Evolutionary conservation across 1,139 yeast species (phyloP).

Genomic region (Hanseniaspora sp.): DNA sequence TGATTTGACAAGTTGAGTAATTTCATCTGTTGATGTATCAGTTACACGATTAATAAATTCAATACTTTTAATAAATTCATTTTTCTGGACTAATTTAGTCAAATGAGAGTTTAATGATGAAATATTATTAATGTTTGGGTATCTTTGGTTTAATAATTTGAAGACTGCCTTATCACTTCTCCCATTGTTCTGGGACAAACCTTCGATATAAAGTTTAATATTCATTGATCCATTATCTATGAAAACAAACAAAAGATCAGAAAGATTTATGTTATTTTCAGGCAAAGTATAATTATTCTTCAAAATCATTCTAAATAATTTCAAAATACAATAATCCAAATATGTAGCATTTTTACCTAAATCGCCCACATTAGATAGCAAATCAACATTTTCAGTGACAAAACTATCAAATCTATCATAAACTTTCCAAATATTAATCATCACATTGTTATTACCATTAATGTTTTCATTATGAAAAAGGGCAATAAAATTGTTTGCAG

Average conservation of each 20-base stretch:
- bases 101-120: background rate
- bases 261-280: background rate
- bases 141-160: constrained; percentile 9
- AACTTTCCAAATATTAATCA: constrained; percentile 11
- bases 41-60: constrained; percentile 12
- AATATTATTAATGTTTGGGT: background rate
- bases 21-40: constrained; percentile 4
- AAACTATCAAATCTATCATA: constrained; percentile 15
- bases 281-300: constrained; percentile 8
- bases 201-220: constrained; percentile 9
- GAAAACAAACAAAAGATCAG: constrained; percentile 1
- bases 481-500: constrained; percentile 11
- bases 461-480: constrained; percentile 10
- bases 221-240: constrained; percentile 2
- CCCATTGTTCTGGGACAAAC: background rate
- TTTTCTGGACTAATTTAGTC: background rate
- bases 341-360: background rate
- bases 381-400: constrained; percentile 7
- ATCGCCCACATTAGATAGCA: background rate
- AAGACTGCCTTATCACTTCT: background rate
- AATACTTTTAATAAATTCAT: constrained; percentile 6
- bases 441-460: constrained; percentile 8
- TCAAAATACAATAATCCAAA: constrained; percentile 11
- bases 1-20: constrained; percentile 2
- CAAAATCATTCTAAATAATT: constrained; percentile 10